These are phyloP conservation scores for Fusarium sp. DNA, from an alignment of 2,329 filamentous ascomycete species.

Conservation along the genomic window DNA sequence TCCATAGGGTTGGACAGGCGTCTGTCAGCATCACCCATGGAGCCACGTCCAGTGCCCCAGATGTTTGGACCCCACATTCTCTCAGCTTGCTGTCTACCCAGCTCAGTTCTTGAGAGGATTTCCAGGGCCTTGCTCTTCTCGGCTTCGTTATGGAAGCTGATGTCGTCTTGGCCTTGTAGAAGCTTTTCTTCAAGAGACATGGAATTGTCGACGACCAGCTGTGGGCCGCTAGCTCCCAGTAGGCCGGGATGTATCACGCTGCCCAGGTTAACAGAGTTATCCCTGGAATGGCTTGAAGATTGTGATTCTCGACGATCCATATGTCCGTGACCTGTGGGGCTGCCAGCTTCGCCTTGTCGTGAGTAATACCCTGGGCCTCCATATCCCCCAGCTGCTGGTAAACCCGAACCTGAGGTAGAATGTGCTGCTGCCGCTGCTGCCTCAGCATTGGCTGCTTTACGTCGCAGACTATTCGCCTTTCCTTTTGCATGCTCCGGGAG, in stretches of 20 bases:
- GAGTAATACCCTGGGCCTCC: conserved; percentile 48
- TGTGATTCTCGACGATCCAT: conserved; percentile 47
- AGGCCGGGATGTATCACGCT: conserved; percentile 60
- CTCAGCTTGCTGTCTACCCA: conserved; percentile 65
- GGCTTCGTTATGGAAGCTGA: conserved; percentile 62
- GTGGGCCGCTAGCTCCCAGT: conserved; percentile 60
- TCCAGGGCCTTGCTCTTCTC: conserved; percentile 67
- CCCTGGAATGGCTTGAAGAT: conserved; percentile 50
- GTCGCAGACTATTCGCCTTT: conserved; percentile 81
- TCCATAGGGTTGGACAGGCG: conserved; percentile 49
- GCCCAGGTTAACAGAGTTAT: conserved; percentile 60
- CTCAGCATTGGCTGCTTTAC: conserved; percentile 76
- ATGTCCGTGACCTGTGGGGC: conserved; percentile 50
- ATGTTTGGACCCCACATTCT: conserved; percentile 66
- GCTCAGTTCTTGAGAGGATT: conserved; percentile 65
- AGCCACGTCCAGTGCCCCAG: conserved; percentile 57
- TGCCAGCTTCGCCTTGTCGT: conserved; percentile 33
- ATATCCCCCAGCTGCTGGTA: conserved; percentile 44
- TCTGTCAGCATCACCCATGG: conserved; percentile 47
- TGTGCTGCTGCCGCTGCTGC: conserved; percentile 60
- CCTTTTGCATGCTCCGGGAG: conserved; percentile 86
- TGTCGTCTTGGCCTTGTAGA: conserved; percentile 63
- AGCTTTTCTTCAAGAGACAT: conserved; percentile 67
- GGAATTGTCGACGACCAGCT: conserved; percentile 58
- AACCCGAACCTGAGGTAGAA: conserved; percentile 31